These are phyloP conservation scores for Fusarium lateritium DNA, from an alignment of 2,329 filamentous ascomycete species.

Conservation along the genomic window DNA sequence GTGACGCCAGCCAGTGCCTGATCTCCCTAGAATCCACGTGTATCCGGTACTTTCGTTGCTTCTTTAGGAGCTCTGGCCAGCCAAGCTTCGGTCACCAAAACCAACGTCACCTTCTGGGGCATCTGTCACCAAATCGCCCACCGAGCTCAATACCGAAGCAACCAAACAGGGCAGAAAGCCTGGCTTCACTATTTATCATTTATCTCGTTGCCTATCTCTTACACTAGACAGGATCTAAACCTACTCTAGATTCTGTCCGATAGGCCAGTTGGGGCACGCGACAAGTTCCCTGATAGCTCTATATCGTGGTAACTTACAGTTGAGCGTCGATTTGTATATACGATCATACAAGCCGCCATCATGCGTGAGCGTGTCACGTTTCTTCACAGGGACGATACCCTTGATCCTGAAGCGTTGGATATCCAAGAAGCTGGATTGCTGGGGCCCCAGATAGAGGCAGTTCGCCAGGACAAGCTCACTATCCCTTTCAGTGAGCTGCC, in stretches of 20 bases:
- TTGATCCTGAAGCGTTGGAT: slow-evolving; percentile 75
- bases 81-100: slow-evolving; percentile 17
- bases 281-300: slow-evolving; percentile 31
- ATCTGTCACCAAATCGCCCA: slow-evolving; percentile 26
- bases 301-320: slow-evolving; percentile 8
- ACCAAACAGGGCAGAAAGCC: slow-evolving; percentile 17
- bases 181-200: neutral
- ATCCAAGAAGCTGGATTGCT: slow-evolving; percentile 70
- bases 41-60: slow-evolving; percentile 22
- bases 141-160: slow-evolving; percentile 30
- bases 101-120: slow-evolving; percentile 22
- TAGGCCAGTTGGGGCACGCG: slow-evolving; percentile 34
- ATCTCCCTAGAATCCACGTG: slow-evolving; percentile 39
- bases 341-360: slow-evolving; percentile 1
- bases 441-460: slow-evolving; percentile 71
- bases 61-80: slow-evolving; percentile 28
- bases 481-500: slow-evolving; percentile 82
- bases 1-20: slow-evolving; percentile 34
- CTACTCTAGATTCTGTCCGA: slow-evolving; percentile 17
- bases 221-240: slow-evolving; percentile 1
- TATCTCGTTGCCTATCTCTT: neutral
- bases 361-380: slow-evolving; percentile 90
- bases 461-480: slow-evolving; percentile 85
- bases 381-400: slow-evolving; percentile 74
- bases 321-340: neutral